phyloP scores from a whole-genome alignment of 371 early-diverging fungal species.

The Rhizopus stolonifer region DNA sequence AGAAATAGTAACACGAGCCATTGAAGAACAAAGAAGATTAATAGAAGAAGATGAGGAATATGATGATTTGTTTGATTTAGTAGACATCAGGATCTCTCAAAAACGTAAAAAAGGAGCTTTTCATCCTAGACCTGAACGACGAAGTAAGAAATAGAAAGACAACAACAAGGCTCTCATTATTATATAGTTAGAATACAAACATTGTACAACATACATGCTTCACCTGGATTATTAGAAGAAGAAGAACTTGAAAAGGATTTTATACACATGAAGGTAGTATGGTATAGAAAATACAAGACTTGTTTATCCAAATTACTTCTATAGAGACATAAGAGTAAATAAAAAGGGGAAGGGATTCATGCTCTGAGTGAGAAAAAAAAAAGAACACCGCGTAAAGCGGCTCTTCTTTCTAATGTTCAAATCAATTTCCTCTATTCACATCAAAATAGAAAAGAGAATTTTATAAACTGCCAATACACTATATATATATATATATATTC shows the following conservation, averaged over 20 bases:
- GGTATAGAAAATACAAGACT: neutral
- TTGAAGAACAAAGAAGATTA: conserved; percentile 23
- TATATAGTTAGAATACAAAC: conserved; percentile 24
- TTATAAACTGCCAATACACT: too few species aligned
- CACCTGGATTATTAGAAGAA: conserved; percentile 18
- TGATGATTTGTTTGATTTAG: conserved; percentile 68
- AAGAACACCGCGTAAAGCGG: too few species aligned
- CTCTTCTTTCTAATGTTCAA: too few species aligned
- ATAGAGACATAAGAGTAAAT: neutral
- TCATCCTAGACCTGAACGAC: conserved; percentile 23
- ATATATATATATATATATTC: too few species aligned
- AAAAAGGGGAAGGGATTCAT: neutral
- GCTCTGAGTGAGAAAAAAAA: too few species aligned
- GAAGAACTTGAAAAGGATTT: conserved; percentile 29
- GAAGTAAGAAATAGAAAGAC: conserved; percentile 11
- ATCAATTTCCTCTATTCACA: too few species aligned
- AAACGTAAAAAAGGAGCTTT: too few species aligned
- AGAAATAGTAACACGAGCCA: conserved; percentile 20
- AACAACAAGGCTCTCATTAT: neutral
- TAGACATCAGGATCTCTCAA: too few species aligned
- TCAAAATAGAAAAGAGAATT: too few species aligned
- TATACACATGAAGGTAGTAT: conserved; percentile 24
- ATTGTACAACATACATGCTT: conserved; percentile 27
- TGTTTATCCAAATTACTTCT: neutral
- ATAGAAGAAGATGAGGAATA: conserved; percentile 59